Evolutionary conservation across 768 basidiomycete genomes (phyloP), one percentile per base, ranked within the genome.

Genomic region (Rhodosporidiobolus sp.): DNA sequence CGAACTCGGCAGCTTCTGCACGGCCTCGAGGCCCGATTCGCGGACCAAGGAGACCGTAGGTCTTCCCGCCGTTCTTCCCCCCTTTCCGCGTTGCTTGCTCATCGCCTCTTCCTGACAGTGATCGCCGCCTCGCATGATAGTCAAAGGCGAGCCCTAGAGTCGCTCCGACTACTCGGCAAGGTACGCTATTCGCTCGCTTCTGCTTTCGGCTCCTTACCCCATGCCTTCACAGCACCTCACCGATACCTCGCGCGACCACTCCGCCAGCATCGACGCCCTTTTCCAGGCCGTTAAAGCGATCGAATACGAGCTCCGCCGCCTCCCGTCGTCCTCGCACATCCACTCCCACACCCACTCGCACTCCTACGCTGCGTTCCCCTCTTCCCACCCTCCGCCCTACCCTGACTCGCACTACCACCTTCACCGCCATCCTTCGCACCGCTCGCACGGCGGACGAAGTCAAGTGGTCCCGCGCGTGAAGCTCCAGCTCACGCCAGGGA

Each of bases 1-100:
- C 11, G 10, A 17, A 38, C 50, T n/a, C n/a, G n/a, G 16, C 57
- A 67, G 49, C 58, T 67, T 20, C 48, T 67, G 12, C 56, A 49
- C 9, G 65, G 59, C 19, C 4, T 34, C 26, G 65, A 67, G 57
- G 6, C 10, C 5, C 48, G 56, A 34, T 30, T 67, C 34, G 19
- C 35, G 46, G 12, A n/a, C 1, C 57, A 58, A 26, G 5, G 14
- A 7, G 0, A 12, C 2, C 38, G 57, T 58, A 10, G 24, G 57
- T 43, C 10, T 16, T 9, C 32, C 26, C n/a, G n/a, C n/a, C n/a
- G n/a, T n/a, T n/a, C 16, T 11, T 38, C 56, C 3, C 1, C 26
- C 11, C 11, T 20, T 43, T n/a, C n/a, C 2, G 6, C 9, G 20
- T 19, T 22, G 22, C 11, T 32, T 12, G 34, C 10, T 6, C 24